Evolutionary conservation across 768 basidiomycete species (phyloP).

Genomic region (Pleurotus djamor): DNA sequence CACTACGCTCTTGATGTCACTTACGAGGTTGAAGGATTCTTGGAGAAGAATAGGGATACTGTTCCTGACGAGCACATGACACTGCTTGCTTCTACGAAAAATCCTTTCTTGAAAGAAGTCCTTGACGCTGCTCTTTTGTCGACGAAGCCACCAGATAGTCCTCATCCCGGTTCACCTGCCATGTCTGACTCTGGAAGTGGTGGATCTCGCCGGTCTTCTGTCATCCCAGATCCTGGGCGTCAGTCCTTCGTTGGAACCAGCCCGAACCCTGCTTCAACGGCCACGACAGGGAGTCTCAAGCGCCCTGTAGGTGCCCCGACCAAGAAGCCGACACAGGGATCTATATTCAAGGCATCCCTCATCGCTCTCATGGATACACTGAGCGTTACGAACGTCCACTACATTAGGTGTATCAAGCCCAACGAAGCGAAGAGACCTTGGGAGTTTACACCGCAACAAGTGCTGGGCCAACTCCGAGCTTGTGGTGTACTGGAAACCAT

Average conservation of each 20-base stretch:
- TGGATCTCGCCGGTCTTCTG: slow-evolving; percentile 76
- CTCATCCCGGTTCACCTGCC: slow-evolving; percentile 72
- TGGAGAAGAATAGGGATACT: slow-evolving; percentile 99
- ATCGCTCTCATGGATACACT: slow-evolving; percentile 97
- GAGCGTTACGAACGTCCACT: slow-evolving; percentile 96
- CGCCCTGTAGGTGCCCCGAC: slow-evolving; percentile 57
- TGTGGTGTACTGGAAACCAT: slow-evolving; percentile 99
- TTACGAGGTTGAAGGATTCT: slow-evolving; percentile 96
- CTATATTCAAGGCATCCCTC: slow-evolving; percentile 96
- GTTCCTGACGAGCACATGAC: slow-evolving; percentile 98
- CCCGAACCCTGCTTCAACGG: slow-evolving; percentile 22
- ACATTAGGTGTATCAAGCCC: slow-evolving; percentile 99
- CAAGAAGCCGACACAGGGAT: slow-evolving; percentile 96
- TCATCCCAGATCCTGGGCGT: slow-evolving; percentile 87
- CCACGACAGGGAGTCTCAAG: slow-evolving; percentile 38
- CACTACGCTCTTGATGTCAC: slow-evolving; percentile 99
- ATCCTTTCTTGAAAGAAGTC: slow-evolving; percentile 92
- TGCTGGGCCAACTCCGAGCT: slow-evolving; percentile 90
- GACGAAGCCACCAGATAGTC: slow-evolving; percentile 62
- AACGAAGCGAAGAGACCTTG: slow-evolving; percentile 96
- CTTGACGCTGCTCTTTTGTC: slow-evolving; percentile 86
- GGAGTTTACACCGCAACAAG: slow-evolving; percentile 96
- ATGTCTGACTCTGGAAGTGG: slow-evolving; percentile 76
- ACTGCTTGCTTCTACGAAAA: slow-evolving; percentile 82
- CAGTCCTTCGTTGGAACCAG: slow-evolving; percentile 61